These are phyloP conservation scores for Cutaneotrichosporon arboriforme DNA, from an alignment of 1,284 basidiomycete species.

Conservation along the genomic window DNA sequence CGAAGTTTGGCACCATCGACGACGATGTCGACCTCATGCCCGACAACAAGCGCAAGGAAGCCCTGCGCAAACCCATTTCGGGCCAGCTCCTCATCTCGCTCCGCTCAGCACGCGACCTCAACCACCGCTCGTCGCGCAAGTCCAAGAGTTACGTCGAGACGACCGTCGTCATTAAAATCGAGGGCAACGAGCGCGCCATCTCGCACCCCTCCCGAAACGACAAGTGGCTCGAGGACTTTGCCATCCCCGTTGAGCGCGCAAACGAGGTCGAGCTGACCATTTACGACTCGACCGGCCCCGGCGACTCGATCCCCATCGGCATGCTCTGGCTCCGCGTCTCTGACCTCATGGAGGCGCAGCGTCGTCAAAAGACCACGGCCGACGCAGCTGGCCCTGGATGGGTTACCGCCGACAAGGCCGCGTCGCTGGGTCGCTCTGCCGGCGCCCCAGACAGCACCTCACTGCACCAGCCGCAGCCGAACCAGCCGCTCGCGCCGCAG, in stretches of 20 bases:
- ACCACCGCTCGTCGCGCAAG: conserved; percentile 78
- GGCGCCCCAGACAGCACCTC: conserved; percentile 34
- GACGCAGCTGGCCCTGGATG: conserved; percentile 70
- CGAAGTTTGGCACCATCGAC: conserved; percentile 82
- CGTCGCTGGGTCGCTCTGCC: conserved; percentile 37
- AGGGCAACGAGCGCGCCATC: conserved; percentile 86
- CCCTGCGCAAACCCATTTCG: conserved; percentile 84
- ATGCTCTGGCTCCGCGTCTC: conserved; percentile 92
- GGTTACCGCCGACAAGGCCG: conserved; percentile 70
- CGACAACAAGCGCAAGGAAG: conserved; percentile 84
- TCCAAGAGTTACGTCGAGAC: conserved; percentile 77
- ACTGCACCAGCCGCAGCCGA: conserved; percentile 22
- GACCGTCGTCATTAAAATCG: conserved; percentile 88
- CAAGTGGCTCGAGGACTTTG: conserved; percentile 96
- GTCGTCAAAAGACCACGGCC: conserved; percentile 82
- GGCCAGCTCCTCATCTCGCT: conserved; percentile 88
- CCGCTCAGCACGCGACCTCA: conserved; percentile 85
- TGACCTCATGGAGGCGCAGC: conserved; percentile 89
- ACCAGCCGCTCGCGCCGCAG: conserved; percentile 3
- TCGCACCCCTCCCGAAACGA: conserved; percentile 91
- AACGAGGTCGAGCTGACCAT: conserved; percentile 97
- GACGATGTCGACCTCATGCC: conserved; percentile 60
- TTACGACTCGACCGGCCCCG: conserved; percentile 80
- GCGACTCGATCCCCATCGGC: conserved; percentile 83
- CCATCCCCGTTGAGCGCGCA: conserved; percentile 93